Evolutionary conservation across 2,329 filamentous ascomycete genomes (phyloP).

Genomic region (Alternaria ethzedia): DNA sequence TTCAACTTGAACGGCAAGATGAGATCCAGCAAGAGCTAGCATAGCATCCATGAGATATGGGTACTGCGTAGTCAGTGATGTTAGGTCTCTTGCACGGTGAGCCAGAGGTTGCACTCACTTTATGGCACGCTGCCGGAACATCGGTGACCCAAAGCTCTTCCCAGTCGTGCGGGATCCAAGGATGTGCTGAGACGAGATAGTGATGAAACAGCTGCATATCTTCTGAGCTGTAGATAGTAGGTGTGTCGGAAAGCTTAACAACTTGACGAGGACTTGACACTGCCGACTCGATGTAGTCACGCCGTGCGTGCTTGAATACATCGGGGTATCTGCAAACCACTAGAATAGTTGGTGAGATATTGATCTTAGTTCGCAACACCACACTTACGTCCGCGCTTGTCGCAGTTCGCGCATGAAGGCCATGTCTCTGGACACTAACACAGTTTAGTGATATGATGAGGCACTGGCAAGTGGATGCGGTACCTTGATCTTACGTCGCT

Average conservation of each 20-base stretch:
- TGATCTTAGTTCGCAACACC: neutral
- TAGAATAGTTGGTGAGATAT: neutral
- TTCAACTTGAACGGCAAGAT: slow-evolving; percentile 23
- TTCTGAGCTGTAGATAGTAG: slow-evolving; percentile 47
- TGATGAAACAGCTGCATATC: slow-evolving; percentile 63
- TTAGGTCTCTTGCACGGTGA: neutral
- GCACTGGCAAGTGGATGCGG: neutral
- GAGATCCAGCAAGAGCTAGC: slow-evolving; percentile 33
- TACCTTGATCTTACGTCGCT: slow-evolving; percentile 74
- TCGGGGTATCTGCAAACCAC: slow-evolving; percentile 42
- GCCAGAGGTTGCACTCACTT: slow-evolving; percentile 10
- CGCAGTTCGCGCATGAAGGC: slow-evolving; percentile 48
- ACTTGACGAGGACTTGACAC: slow-evolving; percentile 15
- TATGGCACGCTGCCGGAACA: slow-evolving; percentile 19
- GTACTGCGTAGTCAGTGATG: slow-evolving; percentile 19
- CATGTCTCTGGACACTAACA: slow-evolving; percentile 48
- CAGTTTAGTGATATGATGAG: neutral
- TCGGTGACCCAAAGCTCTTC: slow-evolving; percentile 24
- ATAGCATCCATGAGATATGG: slow-evolving; percentile 34
- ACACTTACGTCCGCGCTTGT: slow-evolving; percentile 33
- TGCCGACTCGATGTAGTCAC: slow-evolving; percentile 19
- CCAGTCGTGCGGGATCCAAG: slow-evolving; percentile 21
- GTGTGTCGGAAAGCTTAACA: slow-evolving; percentile 24
- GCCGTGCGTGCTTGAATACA: slow-evolving; percentile 20
- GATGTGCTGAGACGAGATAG: slow-evolving; percentile 55